Base-by-base conservation (phyloP, 805 yeast genomes). In the Myxozyma mucilagina region DNA sequence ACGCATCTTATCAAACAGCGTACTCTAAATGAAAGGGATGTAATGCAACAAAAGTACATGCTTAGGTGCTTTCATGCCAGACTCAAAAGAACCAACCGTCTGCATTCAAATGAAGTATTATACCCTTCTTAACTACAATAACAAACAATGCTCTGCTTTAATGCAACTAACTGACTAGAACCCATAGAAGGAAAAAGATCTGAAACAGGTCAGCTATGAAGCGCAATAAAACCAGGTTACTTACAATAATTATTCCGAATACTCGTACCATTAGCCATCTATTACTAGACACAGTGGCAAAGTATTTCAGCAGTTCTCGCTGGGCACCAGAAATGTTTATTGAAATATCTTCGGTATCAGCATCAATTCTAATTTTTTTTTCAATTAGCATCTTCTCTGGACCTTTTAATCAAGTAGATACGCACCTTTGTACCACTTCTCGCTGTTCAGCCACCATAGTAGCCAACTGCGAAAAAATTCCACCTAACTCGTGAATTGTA, bases 371-470 rank as follows among this genome's bases (percentile, higher is more conserved):
- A 34, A 36, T n/a, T n/a, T 41, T 11, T 6, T 7, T 4, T 18
- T 4, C 13, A 18, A n/a, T 7, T 4, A 18, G 13, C 42, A 14
- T 6, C 13, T 18, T 41, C 29, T 7, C 24, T 5, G 32, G 1
- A 34, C 5, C 31, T 41, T 14, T 36, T 13, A 14, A 6, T 6
- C 9, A 6, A 13, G 18, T 3, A 8, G 10, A 41, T 4, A 11
- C 61, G 3, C 48, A 62, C 60, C 98, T 80, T 74, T 93, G 98
- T 59, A 94, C 93, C 14, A 88, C 89, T 69, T 94, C 99, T 44
- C 98, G 93, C 75, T 94, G 99, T 74, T 94, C 98, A 64, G 89
- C 91, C 7, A 94, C 97, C 98, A 94, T 93, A 0, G 96, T 87
- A 4, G 98, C 97, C 69, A 94, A 80, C 75, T 94, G 99, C 69